A percentile compares a stretch with the other conserved stretches of the same genome.
Conservation (phyloP, 176 grass and related monocot genomes). For the Raddia guianensis region DNA sequence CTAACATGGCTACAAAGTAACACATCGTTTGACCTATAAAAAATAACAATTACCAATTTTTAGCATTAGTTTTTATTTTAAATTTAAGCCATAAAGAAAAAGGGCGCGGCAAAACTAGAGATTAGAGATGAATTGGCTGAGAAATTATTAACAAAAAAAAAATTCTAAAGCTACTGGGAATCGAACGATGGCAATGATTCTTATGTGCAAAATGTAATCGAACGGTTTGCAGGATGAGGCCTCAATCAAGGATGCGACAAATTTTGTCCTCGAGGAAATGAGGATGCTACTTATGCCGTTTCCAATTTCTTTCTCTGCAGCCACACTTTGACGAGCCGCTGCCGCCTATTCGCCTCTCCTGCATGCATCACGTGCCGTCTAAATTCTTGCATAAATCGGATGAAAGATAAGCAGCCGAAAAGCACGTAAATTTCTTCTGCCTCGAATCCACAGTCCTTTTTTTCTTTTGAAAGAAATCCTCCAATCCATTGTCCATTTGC, state of each 20-base stretch:
- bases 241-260: not conserved
- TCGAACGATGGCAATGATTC: not conserved
- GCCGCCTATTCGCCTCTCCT: not conserved
- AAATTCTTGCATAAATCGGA: not conserved
- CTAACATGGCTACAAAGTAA: no score
- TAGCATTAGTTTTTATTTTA: no score
- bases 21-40: no score
- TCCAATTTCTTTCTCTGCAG: no score
- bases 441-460: not conserved
- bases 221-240: not conserved
- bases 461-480: not conserved
- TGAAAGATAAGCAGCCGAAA: not conserved
- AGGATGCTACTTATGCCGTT: no score
- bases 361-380: not conserved
- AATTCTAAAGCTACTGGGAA: not conserved
- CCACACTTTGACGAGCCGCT: not conserved
- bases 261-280: no score
- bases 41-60: no score
- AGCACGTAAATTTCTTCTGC: not conserved
- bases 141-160: no score
- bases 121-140: no score
- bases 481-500: not conserved
- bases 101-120: no score
- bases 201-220: not conserved
- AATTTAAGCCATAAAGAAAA: no score